Base-by-base conservation (phyloP, 306 rosid genomes). In the Begonia peltatifolia region DNA sequence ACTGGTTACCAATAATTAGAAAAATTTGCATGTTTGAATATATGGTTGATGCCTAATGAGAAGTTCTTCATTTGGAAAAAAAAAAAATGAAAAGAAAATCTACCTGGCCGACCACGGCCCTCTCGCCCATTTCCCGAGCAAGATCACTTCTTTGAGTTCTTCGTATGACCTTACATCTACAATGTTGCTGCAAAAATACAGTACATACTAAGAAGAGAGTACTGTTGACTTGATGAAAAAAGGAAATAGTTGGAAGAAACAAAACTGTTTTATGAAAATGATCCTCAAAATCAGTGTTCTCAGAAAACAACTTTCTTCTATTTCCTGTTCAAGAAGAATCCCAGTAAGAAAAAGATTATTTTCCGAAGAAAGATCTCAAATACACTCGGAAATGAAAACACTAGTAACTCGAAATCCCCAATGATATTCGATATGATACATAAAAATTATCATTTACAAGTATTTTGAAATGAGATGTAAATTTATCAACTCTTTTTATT, bases 101-200 rank as follows among this genome's bases (percentile, higher is more conserved):
- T 76, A 90, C 97, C 94, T 80, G 47, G 97, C 97, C 35, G 97
- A 90, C 97, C 97, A 90, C 46, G 96, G 95, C 55, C 94, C 95
- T 71, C 95, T 78, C 48, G 99, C 99, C 99, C 99, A 90, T 83
- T 83, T 87, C 13, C 97, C 97, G 69, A 78, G 69, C 30, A 90
- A 72, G 63, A 90, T 80, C 41, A 87, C 97, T 11, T 36, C 76
- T 80, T 86, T 85, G 69, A 90, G 99, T 66, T 90, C 99, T 65
- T 78, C 74, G 35, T 90, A 90, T 41, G 95, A 74, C 61, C 70
- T 78, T 48, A 90, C 95, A 71, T 90, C 95, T 47, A 90, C 76
- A 56, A 87, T 78, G 62, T 86, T 85, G 61, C 99, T 90, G 92
- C 78, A 73, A 59, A 61, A 47, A 30, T 30, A 30, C 38, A 42